Base-by-base conservation (phyloP, 1,284 basidiomycete genomes). In the Phenoliferia sp. region DNA sequence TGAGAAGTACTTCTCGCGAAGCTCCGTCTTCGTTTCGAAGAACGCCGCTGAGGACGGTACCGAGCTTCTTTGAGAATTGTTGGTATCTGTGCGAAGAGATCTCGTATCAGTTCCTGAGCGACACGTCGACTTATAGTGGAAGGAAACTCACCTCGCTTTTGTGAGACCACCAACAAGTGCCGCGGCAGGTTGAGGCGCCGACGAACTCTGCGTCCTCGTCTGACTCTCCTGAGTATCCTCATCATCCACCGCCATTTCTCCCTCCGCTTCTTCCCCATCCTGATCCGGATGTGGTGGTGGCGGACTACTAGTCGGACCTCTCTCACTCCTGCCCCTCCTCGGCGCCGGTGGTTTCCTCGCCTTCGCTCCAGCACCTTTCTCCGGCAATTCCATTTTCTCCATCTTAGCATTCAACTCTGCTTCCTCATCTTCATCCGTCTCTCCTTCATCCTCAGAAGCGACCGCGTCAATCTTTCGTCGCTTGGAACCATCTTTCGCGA, bases 11-110 rank as follows among this genome's bases (percentile, higher is more conserved):
- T 29, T 82, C 81, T 62, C 95, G 81, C 72, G 87, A 85, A 59
- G 92, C 82, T 67, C 86, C 86, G 68, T 87, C 86, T 71, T 92
- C 90, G 72, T 85, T 86, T 59, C 72, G 76, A 70, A 90, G 81
- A 26, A 81, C 83, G 4, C 84, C 85, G 48, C 86, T 83, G 76
- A 93, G 35, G 17, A 35, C 34, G 33, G 19, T 33, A 35, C 29
- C 19, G 54, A 56, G 16, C n/a, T n/a, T n/a, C n/a, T n/a, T 56
- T 28, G n/a, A 28, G 54, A 56, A 7, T 31, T 50, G 48, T 56
- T 35, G 59, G 58, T 28, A 2, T 62, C 26, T 31, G 28, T 56
- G 29, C 29, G 28, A 54, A 26, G 15, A 10, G 32, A 12, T 26
- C 17, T 19, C 19, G 16, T 17, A 32, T 56, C 54, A 56, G 54